A percentile compares a stretch with the other conserved stretches of the same genome.
Conservation (phyloP, 177 flowering plant species). For the Vitis hybrid region DNA sequence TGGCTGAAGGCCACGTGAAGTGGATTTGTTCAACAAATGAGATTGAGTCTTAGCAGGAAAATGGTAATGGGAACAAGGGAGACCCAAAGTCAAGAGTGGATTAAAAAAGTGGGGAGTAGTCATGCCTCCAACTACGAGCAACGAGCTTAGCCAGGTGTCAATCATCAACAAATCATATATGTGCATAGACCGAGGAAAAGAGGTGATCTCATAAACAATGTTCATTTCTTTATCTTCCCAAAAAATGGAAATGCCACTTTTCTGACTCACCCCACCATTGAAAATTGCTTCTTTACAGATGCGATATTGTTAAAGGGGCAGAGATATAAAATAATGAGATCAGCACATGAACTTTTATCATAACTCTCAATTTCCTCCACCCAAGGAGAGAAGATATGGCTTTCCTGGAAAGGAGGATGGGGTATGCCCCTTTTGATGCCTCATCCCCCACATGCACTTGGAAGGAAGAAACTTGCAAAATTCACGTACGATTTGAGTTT, state of each 20-base stretch:
- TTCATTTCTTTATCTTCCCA: constrained; percentile 9
- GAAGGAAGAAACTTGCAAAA: neutral
- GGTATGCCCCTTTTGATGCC: constrained; percentile 13
- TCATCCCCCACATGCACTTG: constrained; percentile 5
- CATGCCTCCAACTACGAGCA: neutral
- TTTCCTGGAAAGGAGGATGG: constrained; percentile 5
- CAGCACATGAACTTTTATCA: constrained; percentile 20
- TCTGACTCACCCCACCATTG: constrained; percentile 1
- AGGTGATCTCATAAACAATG: neutral
- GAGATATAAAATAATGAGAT: constrained; percentile 3
- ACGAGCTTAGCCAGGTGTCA: constrained; percentile 36
- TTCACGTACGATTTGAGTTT: neutral
- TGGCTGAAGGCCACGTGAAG: constrained; percentile 26
- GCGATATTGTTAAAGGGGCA: neutral
- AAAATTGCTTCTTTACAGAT: constrained; percentile 1
- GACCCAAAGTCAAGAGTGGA: neutral
- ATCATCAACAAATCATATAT: constrained; percentile 37
- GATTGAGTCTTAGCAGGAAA: constrained; percentile 16
- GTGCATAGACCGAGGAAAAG: constrained; percentile 15
- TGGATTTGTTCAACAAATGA: constrained; percentile 17
- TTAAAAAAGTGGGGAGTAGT: neutral
- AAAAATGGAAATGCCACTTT: constrained; percentile 12
- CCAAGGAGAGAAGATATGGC: constrained; percentile 12
- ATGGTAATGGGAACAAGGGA: constrained; percentile 5
- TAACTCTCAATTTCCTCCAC: constrained; percentile 3